phyloP scores from a whole-genome alignment of 2,329 filamentous ascomycete genomes.

The Penicillium concentricum region DNA sequence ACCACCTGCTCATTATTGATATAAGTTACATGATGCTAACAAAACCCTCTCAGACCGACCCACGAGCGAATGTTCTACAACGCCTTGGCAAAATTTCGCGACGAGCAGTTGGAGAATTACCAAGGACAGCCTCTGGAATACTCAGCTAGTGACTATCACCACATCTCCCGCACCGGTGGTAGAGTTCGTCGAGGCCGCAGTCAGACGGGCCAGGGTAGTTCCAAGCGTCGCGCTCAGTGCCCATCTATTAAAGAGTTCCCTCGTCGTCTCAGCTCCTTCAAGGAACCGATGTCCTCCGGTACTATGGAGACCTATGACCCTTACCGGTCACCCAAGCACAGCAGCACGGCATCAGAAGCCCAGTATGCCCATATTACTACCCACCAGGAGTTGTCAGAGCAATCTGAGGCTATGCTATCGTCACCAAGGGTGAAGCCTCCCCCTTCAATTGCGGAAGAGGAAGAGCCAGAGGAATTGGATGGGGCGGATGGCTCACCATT shows the following conservation, averaged over 20 bases:
- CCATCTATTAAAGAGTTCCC: slow-evolving; percentile 57
- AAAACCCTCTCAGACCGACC: slow-evolving; percentile 59
- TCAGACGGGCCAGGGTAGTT: slow-evolving; percentile 20
- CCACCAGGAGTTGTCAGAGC: slow-evolving; percentile 50
- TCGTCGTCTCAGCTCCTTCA: slow-evolving; percentile 50
- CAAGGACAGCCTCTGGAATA: slow-evolving; percentile 71
- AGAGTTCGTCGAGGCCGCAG: slow-evolving; percentile 37
- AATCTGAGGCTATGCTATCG: background rate
- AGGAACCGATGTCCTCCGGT: slow-evolving; percentile 44
- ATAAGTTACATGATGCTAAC: background rate
- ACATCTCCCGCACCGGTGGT: slow-evolving; percentile 52
- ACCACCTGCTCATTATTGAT: background rate
- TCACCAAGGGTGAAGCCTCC: slow-evolving; percentile 15
- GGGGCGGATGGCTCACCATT: slow-evolving; percentile 30
- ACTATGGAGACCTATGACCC: slow-evolving; percentile 75
- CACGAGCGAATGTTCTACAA: slow-evolving; percentile 94
- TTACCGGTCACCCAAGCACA: slow-evolving; percentile 67
- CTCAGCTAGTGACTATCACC: slow-evolving; percentile 88
- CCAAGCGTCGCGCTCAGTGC: slow-evolving; percentile 54
- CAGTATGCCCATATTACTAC: slow-evolving; percentile 68
- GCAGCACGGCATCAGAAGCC: slow-evolving; percentile 50
- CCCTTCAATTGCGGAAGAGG: slow-evolving; percentile 22
- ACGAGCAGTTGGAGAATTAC: slow-evolving; percentile 85
- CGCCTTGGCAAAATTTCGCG: slow-evolving; percentile 75
- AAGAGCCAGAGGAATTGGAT: slow-evolving; percentile 17